phyloP scores from a whole-genome alignment of 176 grass and related monocot genomes.

The Rhynchospora tenuis region DNA sequence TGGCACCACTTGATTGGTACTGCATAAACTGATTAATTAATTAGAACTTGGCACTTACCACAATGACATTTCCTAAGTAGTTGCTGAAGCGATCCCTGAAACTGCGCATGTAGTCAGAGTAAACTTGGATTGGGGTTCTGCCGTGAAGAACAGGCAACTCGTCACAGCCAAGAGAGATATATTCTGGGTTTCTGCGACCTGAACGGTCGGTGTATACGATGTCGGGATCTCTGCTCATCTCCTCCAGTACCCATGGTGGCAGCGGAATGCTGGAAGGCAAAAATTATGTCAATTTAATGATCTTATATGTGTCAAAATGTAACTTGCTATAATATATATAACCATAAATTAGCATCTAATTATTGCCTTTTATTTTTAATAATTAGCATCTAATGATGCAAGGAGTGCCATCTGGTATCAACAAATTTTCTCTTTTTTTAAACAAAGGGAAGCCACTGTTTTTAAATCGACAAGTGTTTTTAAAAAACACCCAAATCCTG shows the following conservation, averaged over 20 bases:
- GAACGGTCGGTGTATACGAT: slow-evolving; percentile 87
- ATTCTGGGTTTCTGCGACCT: slow-evolving; percentile 78
- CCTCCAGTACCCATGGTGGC: slow-evolving; percentile 76
- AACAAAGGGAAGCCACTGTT: no score
- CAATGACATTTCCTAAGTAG: slow-evolving; percentile 68
- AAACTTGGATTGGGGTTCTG: slow-evolving; percentile 88
- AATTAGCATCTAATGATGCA: background rate
- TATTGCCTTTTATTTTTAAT: background rate
- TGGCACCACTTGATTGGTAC: background rate
- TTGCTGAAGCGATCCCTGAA: slow-evolving; percentile 62
- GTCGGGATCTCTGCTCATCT: slow-evolving; percentile 62
- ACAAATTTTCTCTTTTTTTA: background rate
- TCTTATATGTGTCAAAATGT: background rate
- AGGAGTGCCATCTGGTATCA: background rate
- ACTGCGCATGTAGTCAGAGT: slow-evolving; percentile 89
- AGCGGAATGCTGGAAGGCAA: slow-evolving; percentile 64
- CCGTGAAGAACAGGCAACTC: slow-evolving; percentile 65
- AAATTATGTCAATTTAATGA: background rate
- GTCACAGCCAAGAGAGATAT: slow-evolving; percentile 91
- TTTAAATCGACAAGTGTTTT: no score
- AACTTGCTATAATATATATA: background rate
- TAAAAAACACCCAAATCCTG: no score
- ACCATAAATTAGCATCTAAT: slow-evolving; percentile 2
- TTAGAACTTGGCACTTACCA: slow-evolving; percentile 36
- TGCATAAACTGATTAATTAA: background rate